These are phyloP conservation scores for Boletus mariae DNA, from an alignment of 1,284 basidiomycete genomes.

Conservation along the genomic window DNA sequence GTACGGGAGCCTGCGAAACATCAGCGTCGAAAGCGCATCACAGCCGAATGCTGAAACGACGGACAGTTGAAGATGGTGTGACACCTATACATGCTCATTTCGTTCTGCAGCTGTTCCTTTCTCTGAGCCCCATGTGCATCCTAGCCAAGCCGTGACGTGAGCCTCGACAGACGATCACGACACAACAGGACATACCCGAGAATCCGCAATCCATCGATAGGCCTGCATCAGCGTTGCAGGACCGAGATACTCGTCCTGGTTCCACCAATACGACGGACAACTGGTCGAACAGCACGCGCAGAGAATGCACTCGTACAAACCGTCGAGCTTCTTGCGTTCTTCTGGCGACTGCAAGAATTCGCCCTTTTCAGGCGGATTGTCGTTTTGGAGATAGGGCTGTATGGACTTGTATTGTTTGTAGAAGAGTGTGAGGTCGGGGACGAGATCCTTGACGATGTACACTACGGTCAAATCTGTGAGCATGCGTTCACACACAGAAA, in stretches of 20 bases:
- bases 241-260: constrained; percentile 97
- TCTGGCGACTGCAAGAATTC: constrained; percentile 90
- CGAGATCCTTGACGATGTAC: constrained; percentile 99
- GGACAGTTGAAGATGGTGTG: constrained; percentile 96
- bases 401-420: constrained; percentile 99
- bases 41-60: constrained; percentile 23
- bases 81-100: constrained; percentile 89
- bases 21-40: background rate
- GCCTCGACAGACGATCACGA: background rate
- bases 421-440: constrained; percentile 86
- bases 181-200: constrained; percentile 55
- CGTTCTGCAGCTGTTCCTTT: constrained; percentile 92
- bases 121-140: constrained; percentile 81
- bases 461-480: constrained; percentile 46
- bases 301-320: constrained; percentile 94
- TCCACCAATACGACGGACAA: constrained; percentile 99
- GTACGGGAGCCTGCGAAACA: constrained; percentile 67
- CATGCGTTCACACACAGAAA: background rate
- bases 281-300: constrained; percentile 96
- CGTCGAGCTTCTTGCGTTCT: constrained; percentile 94
- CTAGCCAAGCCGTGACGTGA: constrained; percentile 33
- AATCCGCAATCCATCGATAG: constrained; percentile 98
- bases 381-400: constrained; percentile 91
- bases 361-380: constrained; percentile 80
- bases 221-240: constrained; percentile 96